Conservation (phyloP, 225 moss, liverwort and hornwort species). For the Neckera pumila region DNA sequence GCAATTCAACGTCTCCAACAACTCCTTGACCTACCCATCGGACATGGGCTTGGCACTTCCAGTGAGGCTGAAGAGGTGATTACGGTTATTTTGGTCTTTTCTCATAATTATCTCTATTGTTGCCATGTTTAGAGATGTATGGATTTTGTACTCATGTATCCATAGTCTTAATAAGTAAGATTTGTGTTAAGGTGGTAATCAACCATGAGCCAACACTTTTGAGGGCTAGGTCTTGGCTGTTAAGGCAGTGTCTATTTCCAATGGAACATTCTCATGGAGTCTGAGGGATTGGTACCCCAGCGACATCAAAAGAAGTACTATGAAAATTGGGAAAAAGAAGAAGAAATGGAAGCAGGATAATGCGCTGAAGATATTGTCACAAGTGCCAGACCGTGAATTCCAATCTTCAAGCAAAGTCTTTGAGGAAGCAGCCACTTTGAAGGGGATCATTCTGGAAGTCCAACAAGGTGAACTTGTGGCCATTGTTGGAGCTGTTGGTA, state of each 20-base stretch:
- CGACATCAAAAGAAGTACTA: not conserved
- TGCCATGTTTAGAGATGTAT: not conserved
- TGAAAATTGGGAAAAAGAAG: not conserved
- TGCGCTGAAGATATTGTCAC: not conserved
- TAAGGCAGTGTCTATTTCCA: slow-evolving; percentile 10
- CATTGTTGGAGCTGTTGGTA: slow-evolving; percentile 69
- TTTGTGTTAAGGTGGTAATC: not conserved
- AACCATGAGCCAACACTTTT: not conserved
- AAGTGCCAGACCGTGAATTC: not conserved
- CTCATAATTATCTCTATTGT: too few relatives aligned
- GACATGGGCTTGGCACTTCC: slow-evolving; percentile 14
- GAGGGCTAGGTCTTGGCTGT: not conserved
- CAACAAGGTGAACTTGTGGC: slow-evolving; percentile 48
- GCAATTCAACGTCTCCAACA: slow-evolving; percentile 48
- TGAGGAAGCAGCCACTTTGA: slow-evolving; percentile 5
- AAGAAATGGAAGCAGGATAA: not conserved
- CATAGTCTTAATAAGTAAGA: not conserved
- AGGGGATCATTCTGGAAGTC: slow-evolving; percentile 26
- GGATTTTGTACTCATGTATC: not conserved
- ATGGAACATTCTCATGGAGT: slow-evolving; percentile 55
- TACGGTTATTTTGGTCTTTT: too few relatives aligned
- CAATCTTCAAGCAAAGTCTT: not conserved
- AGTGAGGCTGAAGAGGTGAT: slow-evolving; percentile 3
- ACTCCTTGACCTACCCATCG: slow-evolving; percentile 55
- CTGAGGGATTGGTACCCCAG: not conserved